phyloP scores from a whole-genome alignment of 495 filamentous ascomycete genomes.

The Monascus purpureus region DNA sequence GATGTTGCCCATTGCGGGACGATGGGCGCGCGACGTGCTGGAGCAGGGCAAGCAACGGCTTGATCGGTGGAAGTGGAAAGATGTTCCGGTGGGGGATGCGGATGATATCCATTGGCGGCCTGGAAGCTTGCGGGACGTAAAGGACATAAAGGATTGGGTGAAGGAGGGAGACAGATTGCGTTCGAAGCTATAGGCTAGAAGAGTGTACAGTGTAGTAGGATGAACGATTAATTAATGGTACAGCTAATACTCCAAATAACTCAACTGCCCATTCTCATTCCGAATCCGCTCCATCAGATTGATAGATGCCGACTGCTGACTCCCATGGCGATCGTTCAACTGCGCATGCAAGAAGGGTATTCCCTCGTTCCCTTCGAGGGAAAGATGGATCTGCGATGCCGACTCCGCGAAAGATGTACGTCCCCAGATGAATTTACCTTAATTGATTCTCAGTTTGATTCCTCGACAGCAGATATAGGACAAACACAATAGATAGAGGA shows the following conservation, averaged over 20 bases:
- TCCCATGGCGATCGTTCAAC: conserved; percentile 2
- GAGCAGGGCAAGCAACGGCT: conserved; percentile 6
- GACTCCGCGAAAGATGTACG: conserved; percentile 3
- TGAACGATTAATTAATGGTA: too few relatives aligned
- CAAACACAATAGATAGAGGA: not conserved
- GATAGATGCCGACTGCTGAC: conserved; percentile 2
- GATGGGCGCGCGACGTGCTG: conserved; percentile 10
- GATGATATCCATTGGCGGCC: too few relatives aligned
- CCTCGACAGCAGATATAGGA: too few relatives aligned
- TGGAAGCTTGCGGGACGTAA: too few relatives aligned
- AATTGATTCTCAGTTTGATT: too few relatives aligned
- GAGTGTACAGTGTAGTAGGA: too few relatives aligned
- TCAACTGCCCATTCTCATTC: not conserved
- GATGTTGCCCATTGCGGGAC: conserved; percentile 30
- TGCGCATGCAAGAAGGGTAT: conserved; percentile 2
- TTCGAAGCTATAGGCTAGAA: too few relatives aligned
- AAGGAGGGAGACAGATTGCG: too few relatives aligned
- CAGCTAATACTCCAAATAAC: not conserved
- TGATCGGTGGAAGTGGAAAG: conserved; percentile 15
- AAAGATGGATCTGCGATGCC: conserved; percentile 6
- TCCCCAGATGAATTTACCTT: conserved; percentile 5
- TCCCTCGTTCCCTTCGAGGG: conserved; percentile 2
- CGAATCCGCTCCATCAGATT: not conserved
- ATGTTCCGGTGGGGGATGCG: not conserved
- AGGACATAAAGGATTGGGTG: too few relatives aligned